Percentiles rank a stretch among this genome's conserved stretches.
Conservation (phyloP, 2,329 filamentous ascomycete genomes). For the Fonsecaea multimorphosa region DNA sequence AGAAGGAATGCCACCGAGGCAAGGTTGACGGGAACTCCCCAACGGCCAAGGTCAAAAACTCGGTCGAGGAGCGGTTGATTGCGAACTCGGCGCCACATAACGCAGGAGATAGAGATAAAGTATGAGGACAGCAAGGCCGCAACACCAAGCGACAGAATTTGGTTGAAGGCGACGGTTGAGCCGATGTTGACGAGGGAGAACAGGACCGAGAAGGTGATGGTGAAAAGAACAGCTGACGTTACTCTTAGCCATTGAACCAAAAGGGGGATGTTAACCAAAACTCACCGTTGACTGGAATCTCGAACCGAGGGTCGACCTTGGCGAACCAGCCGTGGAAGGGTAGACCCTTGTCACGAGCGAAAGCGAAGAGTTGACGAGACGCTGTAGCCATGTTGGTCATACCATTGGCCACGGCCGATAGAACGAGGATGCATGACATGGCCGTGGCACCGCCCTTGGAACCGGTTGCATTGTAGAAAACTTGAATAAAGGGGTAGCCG, state of each 20-base stretch:
- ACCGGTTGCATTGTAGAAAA: slow-evolving; percentile 53
- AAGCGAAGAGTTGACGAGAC: slow-evolving; percentile 44
- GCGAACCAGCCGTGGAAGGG: slow-evolving; percentile 24
- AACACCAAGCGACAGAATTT: slow-evolving; percentile 57
- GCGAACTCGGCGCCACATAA: slow-evolving; percentile 47
- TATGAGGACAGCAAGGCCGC: slow-evolving; percentile 59
- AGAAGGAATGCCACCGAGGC: slow-evolving; percentile 15
- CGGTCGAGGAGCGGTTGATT: slow-evolving; percentile 47
- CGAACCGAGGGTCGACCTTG: slow-evolving; percentile 32
- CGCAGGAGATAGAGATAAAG: slow-evolving; percentile 55
- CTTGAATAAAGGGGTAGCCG: slow-evolving; percentile 48
- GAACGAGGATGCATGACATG: slow-evolving; percentile 30
- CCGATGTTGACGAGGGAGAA: slow-evolving; percentile 60
- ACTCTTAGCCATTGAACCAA: background rate
- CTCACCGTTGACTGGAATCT: slow-evolving; percentile 47
- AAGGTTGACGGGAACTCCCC: slow-evolving; percentile 53
- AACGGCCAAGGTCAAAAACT: slow-evolving; percentile 52
- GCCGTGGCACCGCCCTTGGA: slow-evolving; percentile 41
- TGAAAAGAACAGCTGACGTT: slow-evolving; percentile 46
- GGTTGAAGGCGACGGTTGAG: slow-evolving; percentile 58
- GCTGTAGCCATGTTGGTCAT: slow-evolving; percentile 47
- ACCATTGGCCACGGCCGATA: slow-evolving; percentile 37
- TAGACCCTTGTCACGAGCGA: slow-evolving; percentile 32
- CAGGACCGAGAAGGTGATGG: slow-evolving; percentile 44
- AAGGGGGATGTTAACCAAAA: background rate